phyloP scores from a whole-genome alignment of 192 early-diverging fungal genomes.

The Geosiphon pyriformis region DNA sequence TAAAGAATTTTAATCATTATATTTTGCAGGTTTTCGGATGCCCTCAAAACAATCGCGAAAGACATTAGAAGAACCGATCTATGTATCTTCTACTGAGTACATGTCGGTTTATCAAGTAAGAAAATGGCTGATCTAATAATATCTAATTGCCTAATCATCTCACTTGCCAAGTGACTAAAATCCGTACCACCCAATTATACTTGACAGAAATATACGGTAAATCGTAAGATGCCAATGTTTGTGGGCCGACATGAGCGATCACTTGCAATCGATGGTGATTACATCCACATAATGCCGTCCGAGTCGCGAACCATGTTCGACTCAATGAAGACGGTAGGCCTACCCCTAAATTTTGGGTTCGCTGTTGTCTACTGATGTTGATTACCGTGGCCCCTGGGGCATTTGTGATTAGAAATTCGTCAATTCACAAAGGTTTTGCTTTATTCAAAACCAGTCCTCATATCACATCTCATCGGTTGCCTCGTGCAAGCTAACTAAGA shows the following conservation, averaged over 20 bases:
- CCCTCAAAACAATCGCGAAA: neutral
- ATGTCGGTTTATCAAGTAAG: conserved; percentile 25
- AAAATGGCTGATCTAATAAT: neutral
- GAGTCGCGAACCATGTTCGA: conserved; percentile 75
- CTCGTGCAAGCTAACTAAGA: conserved; percentile 66
- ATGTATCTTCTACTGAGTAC: conserved; percentile 21
- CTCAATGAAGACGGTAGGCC: conserved; percentile 72
- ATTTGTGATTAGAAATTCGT: conserved; percentile 22
- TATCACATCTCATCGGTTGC: conserved; percentile 59
- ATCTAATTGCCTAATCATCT: neutral
- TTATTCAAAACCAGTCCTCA: conserved; percentile 37
- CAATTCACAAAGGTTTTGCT: neutral
- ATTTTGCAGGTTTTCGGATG: neutral
- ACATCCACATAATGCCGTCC: conserved; percentile 82
- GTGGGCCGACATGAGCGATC: conserved; percentile 76
- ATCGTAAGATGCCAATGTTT: conserved; percentile 79
- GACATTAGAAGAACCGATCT: conserved; percentile 7
- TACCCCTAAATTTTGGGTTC: conserved; percentile 1
- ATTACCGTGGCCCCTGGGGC: conserved; percentile 16
- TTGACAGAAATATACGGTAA: conserved; percentile 79
- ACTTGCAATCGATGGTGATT: conserved; percentile 93
- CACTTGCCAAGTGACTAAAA: neutral
- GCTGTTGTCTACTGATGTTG: neutral
- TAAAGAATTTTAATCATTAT: neutral
- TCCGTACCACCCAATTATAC: conserved; percentile 41